A percentile compares a stretch with the other conserved stretches of the same genome.
Conservation (phyloP, 2,329 filamentous ascomycete genomes). For the Hymenoscyphus repandus region DNA sequence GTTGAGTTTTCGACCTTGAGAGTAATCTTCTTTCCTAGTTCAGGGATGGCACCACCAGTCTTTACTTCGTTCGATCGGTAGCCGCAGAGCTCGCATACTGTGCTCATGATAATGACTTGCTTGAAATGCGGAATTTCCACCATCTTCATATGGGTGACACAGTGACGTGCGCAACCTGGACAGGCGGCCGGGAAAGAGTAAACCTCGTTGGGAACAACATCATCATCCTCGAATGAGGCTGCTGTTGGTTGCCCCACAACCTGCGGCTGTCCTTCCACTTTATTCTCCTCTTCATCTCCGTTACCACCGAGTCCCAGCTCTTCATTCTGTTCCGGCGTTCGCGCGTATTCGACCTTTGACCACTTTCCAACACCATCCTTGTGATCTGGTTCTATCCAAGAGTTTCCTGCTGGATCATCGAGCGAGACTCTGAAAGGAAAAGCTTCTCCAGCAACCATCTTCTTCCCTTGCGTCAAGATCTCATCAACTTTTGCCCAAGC, state of each 20-base stretch:
- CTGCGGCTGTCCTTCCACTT: slow-evolving; percentile 42
- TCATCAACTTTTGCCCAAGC: slow-evolving; percentile 71
- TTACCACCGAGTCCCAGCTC: slow-evolving; percentile 70
- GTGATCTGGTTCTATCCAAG: slow-evolving; percentile 86
- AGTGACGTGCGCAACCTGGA: slow-evolving; percentile 81
- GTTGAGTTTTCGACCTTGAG: slow-evolving; percentile 62
- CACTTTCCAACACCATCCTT: slow-evolving; percentile 81
- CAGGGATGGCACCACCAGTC: slow-evolving; percentile 88
- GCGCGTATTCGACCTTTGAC: slow-evolving; percentile 75
- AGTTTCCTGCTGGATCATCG: slow-evolving; percentile 92
- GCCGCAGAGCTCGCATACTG: slow-evolving; percentile 84
- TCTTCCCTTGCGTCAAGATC: slow-evolving; percentile 66
- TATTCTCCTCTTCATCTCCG: slow-evolving; percentile 48
- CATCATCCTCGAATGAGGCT: slow-evolving; percentile 48
- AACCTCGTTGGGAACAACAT: slow-evolving; percentile 89
- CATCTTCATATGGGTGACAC: slow-evolving; percentile 97
- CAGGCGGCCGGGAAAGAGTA: slow-evolving; percentile 91
- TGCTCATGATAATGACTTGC: slow-evolving; percentile 93
- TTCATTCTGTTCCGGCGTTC: slow-evolving; percentile 82
- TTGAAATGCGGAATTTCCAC: slow-evolving; percentile 98
- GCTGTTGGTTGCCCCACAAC: slow-evolving; percentile 38
- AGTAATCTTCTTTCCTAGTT: slow-evolving; percentile 77
- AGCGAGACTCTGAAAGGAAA: slow-evolving; percentile 87
- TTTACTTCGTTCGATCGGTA: slow-evolving; percentile 97
- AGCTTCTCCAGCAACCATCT: slow-evolving; percentile 70